Evolutionary conservation across 2,329 filamentous ascomycete genomes (phyloP).

Genomic region (Plectosphaerella sp.): DNA sequence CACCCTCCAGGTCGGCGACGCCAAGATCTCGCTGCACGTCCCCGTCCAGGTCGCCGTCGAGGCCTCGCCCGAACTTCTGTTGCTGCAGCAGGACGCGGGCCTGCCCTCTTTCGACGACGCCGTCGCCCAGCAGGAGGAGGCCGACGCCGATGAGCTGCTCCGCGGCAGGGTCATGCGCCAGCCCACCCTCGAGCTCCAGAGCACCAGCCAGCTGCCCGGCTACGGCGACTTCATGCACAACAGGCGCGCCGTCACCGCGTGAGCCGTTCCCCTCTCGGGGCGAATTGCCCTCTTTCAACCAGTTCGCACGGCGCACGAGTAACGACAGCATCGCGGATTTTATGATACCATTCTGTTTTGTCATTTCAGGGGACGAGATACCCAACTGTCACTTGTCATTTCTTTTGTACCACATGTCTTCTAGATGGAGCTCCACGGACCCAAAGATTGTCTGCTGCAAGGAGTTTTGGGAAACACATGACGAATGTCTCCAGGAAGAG

Average conservation of each 20-base stretch:
- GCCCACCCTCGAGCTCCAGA: slow-evolving; percentile 25
- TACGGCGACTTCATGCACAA: slow-evolving; percentile 24
- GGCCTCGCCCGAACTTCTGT: slow-evolving; percentile 11
- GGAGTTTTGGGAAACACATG: neutral
- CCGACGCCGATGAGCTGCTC: slow-evolving; percentile 38
- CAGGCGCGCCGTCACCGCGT: neutral
- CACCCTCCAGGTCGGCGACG: slow-evolving; percentile 35
- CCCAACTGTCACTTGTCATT: neutral
- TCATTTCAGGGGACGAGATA: neutral
- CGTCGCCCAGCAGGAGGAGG: slow-evolving; percentile 34
- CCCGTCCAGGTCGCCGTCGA: slow-evolving; percentile 49
- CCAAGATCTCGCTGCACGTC: slow-evolving; percentile 38
- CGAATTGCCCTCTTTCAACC: neutral
- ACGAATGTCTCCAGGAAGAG: neutral
- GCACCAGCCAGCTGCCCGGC: slow-evolving; percentile 30
- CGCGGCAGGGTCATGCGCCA: slow-evolving; percentile 33
- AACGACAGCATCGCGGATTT: neutral
- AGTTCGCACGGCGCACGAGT: neutral
- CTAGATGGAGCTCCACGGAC: too few species aligned
- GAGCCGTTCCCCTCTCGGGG: neutral
- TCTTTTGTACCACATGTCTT: neutral
- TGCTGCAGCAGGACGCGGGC: slow-evolving; percentile 25
- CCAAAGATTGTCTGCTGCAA: neutral
- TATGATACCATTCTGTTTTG: slow-evolving; percentile 1
- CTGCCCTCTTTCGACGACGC: slow-evolving; percentile 47